Evolutionary conservation across 2,329 filamentous ascomycete species (phyloP), one percentile per base, ranked within the genome.

Genomic region (Penicillium sp.): DNA sequence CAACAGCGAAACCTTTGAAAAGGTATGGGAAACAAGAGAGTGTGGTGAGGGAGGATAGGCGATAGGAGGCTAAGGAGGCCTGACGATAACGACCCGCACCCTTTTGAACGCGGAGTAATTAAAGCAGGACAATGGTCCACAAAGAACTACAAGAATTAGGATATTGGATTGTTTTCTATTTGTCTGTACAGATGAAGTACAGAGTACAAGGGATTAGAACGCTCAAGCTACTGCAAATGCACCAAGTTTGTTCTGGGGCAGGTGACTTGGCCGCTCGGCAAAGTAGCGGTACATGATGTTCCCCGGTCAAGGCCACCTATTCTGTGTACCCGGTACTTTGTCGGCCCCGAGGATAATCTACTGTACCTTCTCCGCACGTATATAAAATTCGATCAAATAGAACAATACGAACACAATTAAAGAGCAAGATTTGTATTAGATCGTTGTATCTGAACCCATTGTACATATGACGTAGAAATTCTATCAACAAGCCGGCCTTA

Each of bases 71-170:
- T 45, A 43, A 48, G 49, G 47, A 54, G 52, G 47, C 48, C 48
- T 52, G 53, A 54, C 52, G 57, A 59, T 56, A 58, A 55, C 55
- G 55, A 56, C 55, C 57, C 53, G 55, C 58, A 43, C 37, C 41
- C 19, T 26, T 42, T 53, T 41, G 46, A 24, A 45, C 38, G 28
- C 34, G 41, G 43, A 51, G 21, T 37, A 32, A 31, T 35, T 15
- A 22, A 28, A 31, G 45, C 40, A 29, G 31, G 49, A 44, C 9
- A 24, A 39, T 31, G 26, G 15, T 10, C 9, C 33, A 38, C 26
- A 7, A 48, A 48, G 28, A 24, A 43, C 19, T 32, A 41, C 10
- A 33, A 33, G 13, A 41, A 46, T 21, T 22, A 38, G 28, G 29
- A 48, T 3, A 13, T 3, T 19, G 39, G 22, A 8, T 17, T 17